Evolutionary conservation across 768 basidiomycete genomes (phyloP), one percentile per base, ranked within the genome.

Genomic region (Dendrothele bispora): DNA sequence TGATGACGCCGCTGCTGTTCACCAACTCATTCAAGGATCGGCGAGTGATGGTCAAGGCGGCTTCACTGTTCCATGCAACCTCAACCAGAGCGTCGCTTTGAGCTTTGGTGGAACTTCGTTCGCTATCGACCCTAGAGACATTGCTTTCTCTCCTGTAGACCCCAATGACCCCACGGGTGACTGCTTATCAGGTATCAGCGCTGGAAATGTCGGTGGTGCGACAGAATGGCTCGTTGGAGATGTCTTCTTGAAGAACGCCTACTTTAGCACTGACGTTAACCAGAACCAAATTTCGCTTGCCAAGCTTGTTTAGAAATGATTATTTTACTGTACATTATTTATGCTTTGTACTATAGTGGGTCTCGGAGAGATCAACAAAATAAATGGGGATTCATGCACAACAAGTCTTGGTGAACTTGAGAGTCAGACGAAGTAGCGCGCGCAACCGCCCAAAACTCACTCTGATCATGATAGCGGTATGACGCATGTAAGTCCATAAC

Each of bases 151-250:
- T 25, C 73, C 66, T 42, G 56, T 75, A 4, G 77, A 86, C 38
- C 49, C 81, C 20, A 63, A 74, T 54, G 57, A 71, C 55, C 81
- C 78, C 35, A 61, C 77, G 30, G 87, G 87, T 25, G 73, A 77
- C 53, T 94, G 91, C 61, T 55, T 78, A 10, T 86, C 85, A 43
- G 86, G 88, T 14, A 86, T 94, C 60, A 71, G 78, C 10, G 67
- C 82, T 8, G 84, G 85, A 4, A 62, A 75, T 36, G 67, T 89
- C 32, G 83, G 79, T 35, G 79, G 76, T 48, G 71, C 77, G 10
- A 75, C 68, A 3, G 75, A 84, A 55, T 90, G 86, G 87, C 75
- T 91, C 50, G 83, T 79, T 21, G 82, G 49, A 21, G 55, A 56
- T 26, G 49, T 52, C 12, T 75, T 76, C 55, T 48, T 76, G 57